phyloP scores from a whole-genome alignment of 768 basidiomycete genomes.

The Leccinum boreale region DNA sequence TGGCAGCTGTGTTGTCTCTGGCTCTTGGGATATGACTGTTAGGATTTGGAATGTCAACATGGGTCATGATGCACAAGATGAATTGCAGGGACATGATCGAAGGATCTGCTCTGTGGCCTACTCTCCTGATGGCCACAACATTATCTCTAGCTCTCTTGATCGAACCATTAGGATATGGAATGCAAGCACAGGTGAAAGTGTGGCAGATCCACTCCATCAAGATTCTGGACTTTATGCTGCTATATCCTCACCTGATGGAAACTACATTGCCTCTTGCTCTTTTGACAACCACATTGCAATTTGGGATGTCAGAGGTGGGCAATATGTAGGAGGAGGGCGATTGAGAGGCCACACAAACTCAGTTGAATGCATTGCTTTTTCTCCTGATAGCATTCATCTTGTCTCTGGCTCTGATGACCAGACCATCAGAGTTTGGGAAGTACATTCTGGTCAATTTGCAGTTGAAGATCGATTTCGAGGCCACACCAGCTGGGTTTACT shows the following conservation, averaged over 20 bases:
- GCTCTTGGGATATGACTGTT: slow-evolving; percentile 14
- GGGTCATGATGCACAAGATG: background rate
- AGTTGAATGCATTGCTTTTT: slow-evolving; percentile 8
- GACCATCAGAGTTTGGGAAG: slow-evolving; percentile 10
- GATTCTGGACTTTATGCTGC: background rate
- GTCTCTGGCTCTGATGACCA: slow-evolving; percentile 6
- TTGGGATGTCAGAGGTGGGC: slow-evolving; percentile 7
- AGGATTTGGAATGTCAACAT: slow-evolving; percentile 17
- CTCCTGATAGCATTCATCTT: slow-evolving; percentile 15
- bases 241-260: slow-evolving; percentile 20
- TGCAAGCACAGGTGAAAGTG: slow-evolving; percentile 5
- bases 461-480: background rate
- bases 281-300: background rate
- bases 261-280: slow-evolving; percentile 17
- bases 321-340: background rate
- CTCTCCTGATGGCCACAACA: slow-evolving; percentile 14
- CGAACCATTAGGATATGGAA: slow-evolving; percentile 7
- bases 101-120: slow-evolving; percentile 6
- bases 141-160: slow-evolving; percentile 13
- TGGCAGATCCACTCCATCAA: background rate
- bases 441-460: slow-evolving; percentile 7
- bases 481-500: slow-evolving; percentile 8
- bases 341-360: background rate
- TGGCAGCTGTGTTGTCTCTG: slow-evolving; percentile 12
- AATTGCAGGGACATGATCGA: slow-evolving; percentile 3